Evolutionary conservation across 73 alveolate species (phyloP).

Genomic region (Tetrahymena elliotti): DNA sequence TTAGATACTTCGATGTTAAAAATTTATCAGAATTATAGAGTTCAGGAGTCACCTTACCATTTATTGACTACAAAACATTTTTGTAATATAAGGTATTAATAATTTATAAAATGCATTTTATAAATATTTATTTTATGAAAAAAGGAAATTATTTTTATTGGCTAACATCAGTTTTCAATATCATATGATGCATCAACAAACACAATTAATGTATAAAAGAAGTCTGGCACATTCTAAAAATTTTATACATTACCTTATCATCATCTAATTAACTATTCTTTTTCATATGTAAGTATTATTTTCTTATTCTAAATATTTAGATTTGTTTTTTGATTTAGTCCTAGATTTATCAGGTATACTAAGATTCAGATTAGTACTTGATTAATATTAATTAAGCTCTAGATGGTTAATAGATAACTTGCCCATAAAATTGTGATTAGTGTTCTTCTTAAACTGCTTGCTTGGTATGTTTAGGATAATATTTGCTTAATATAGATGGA

Average conservation of each 20-base stretch:
- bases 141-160: too few species aligned
- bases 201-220: too few species aligned
- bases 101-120: too few species aligned
- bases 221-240: too few species aligned
- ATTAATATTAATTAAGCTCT: background rate
- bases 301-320: too few species aligned
- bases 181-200: too few species aligned
- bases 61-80: background rate
- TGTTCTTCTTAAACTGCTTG: background rate
- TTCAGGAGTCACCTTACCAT: background rate
- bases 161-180: too few species aligned
- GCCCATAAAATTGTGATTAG: background rate
- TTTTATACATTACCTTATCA: too few species aligned
- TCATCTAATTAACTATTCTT: too few species aligned
- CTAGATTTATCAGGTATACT: background rate
- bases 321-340: too few species aligned
- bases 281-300: too few species aligned
- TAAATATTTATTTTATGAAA: too few species aligned
- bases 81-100: background rate
- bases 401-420: background rate
- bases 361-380: background rate
- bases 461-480: background rate
- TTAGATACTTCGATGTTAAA: background rate
- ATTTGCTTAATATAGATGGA: background rate
- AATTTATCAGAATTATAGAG: background rate